phyloP scores from a whole-genome alignment of 495 filamentous ascomycete species.

The Neurospora tetraspora region DNA sequence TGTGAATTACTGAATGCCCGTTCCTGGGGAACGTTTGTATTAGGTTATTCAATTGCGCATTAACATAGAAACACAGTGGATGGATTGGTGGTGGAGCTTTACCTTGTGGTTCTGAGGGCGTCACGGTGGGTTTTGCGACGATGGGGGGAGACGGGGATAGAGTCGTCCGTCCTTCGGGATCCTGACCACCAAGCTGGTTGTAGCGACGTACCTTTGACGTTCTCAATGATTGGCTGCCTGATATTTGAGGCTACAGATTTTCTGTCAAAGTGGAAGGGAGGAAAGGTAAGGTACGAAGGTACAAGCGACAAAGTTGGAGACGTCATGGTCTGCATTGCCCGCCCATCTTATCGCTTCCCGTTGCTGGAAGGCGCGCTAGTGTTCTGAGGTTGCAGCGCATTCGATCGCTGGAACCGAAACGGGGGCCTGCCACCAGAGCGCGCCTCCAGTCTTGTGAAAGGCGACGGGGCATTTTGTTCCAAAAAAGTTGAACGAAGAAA shows the following conservation, averaged over 20 bases:
- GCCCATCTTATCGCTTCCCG: neutral
- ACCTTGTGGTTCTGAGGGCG: neutral
- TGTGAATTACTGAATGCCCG: neutral
- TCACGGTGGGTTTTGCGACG: neutral
- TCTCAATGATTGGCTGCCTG: neutral
- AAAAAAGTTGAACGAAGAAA: neutral
- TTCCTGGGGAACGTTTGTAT: neutral
- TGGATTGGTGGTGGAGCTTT: neutral
- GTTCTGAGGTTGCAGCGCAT: neutral
- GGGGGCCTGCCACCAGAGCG: neutral
- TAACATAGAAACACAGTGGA: neutral
- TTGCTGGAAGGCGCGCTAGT: neutral
- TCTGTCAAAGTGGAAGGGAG: neutral
- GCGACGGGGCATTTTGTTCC: neutral
- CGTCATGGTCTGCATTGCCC: neutral
- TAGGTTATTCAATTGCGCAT: neutral
- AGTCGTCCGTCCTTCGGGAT: neutral
- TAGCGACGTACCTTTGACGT: neutral
- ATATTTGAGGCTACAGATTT: neutral
- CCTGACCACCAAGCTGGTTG: neutral
- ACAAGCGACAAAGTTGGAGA: neutral
- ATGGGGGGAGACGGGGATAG: neutral
- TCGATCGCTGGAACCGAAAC: neutral
- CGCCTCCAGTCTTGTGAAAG: neutral
- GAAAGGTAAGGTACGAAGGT: neutral